Evolutionary conservation across 805 yeast genomes (phyloP), one percentile per base, ranked within the genome.

Genomic region (Metschnikowia bowlesiae): DNA sequence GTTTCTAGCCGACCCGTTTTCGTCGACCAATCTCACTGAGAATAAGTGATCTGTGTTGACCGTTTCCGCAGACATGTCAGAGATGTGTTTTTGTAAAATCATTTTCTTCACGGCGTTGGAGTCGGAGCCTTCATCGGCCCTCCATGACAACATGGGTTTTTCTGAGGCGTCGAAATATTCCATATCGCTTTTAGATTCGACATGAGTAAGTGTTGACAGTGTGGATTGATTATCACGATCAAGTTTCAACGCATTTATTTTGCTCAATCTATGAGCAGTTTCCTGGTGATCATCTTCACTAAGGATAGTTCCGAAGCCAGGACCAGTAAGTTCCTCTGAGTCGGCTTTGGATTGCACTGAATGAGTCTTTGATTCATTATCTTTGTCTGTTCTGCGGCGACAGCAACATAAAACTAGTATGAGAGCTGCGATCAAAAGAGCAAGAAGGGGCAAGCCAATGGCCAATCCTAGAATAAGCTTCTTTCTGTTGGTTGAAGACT

Each of bases 391-490:
- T 44, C 64, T 74, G 54, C 58, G 71, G 59, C 52, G 76, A 59
- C 82, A 82, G 60, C 88, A 80, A 55, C 70, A 69, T 57, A 78
- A 73, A 53, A 85, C 69, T 5, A 89, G 45, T 2, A 84, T 32
- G 1, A 79, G 46, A 0, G 71, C 73, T 0, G 81, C 76, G 2
- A 82, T 56, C 8, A 83, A 58, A 0, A 87, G 58, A 1, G 77
- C 76, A 3, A 81, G 68, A 0, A 78, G 62, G 1, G 96, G 96
- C 43, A 94, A 76, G 1, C 85, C 88, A n/a, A 87, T 91, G 49
- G 97, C 97, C 52, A 91, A 78, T 1, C 91, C 96, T 62, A 92
- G 87, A 0, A 96, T 96, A n/a, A 88, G 72, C 2, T 80, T 78
- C 56, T 79, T 84, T 47, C 71, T 74, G n/a, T 16, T 29, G 1